Evolutionary conservation across 345 rosid species (phyloP).

Genomic region (Bruguiera sexangula): DNA sequence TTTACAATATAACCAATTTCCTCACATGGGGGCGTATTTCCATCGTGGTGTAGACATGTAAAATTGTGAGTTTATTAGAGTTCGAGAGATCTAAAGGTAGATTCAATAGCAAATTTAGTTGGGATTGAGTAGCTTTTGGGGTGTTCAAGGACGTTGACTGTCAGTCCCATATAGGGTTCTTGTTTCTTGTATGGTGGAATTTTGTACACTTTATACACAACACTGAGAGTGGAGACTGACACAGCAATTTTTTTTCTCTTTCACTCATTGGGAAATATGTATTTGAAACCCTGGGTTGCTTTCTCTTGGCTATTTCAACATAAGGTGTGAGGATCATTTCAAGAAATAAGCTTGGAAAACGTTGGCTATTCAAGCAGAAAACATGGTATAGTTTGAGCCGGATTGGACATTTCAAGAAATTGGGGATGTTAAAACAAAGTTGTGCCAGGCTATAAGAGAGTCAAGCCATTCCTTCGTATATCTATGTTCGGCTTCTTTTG

Average conservation of each 20-base stretch:
- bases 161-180: not conserved
- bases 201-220: not conserved
- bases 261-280: too few relatives aligned
- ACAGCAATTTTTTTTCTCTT: not conserved
- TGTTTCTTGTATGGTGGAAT: not conserved
- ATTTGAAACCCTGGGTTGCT: too few relatives aligned
- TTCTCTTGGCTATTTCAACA: too few relatives aligned
- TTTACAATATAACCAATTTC: not conserved
- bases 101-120: not conserved
- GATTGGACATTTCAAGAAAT: too few relatives aligned
- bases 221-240: not conserved
- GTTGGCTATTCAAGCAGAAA: too few relatives aligned
- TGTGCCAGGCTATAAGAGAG: too few relatives aligned
- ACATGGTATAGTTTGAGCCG: too few relatives aligned
- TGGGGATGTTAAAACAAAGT: too few relatives aligned
- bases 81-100: not conserved
- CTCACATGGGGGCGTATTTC: not conserved
- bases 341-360: too few relatives aligned
- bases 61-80: conserved; percentile 5
- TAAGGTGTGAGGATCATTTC: too few relatives aligned
- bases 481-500: too few relatives aligned
- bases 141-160: not conserved
- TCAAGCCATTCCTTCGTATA: too few relatives aligned
- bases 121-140: not conserved
- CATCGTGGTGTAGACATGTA: conserved; percentile 13